These are phyloP conservation scores for Trametes coccinea DNA, from an alignment of 768 basidiomycete genomes.

Conservation along the genomic window DNA sequence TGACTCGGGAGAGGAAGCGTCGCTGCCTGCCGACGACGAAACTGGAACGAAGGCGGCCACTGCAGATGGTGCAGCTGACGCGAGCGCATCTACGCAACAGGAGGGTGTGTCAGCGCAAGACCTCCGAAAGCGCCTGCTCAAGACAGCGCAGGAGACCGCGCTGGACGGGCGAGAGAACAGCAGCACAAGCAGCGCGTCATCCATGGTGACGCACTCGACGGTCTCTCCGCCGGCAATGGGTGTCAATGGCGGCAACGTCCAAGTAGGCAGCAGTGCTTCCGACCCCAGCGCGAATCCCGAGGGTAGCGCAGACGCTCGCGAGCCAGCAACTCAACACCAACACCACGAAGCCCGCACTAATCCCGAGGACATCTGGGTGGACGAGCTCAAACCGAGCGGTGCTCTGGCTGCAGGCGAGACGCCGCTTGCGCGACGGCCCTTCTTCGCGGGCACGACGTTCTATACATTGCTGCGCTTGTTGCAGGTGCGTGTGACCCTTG, in stretches of 20 bases:
- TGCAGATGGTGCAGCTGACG: conserved; percentile 11
- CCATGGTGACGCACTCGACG: conserved; percentile 34
- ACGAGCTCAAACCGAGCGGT: conserved; percentile 36
- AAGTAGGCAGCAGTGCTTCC: not conserved
- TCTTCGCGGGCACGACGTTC: conserved; percentile 92
- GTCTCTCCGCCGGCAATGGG: conserved; percentile 34
- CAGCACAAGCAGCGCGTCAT: conserved; percentile 14
- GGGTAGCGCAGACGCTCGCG: not conserved
- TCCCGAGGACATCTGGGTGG: conserved; percentile 60
- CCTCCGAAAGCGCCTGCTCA: conserved; percentile 76
- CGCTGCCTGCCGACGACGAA: conserved; percentile 22
- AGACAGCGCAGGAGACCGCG: conserved; percentile 64
- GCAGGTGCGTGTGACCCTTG: conserved; percentile 61
- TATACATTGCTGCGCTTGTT: conserved; percentile 87
- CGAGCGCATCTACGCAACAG: conserved; percentile 31
- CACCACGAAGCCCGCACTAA: conserved; percentile 25
- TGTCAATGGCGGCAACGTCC: conserved; percentile 16
- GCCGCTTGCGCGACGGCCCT: conserved; percentile 46
- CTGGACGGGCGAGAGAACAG: conserved; percentile 18
- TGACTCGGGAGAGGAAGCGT: conserved; percentile 29
- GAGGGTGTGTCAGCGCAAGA: conserved; percentile 62
- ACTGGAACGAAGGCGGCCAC: conserved; percentile 27
- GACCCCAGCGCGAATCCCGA: conserved; percentile 12
- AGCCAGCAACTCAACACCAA: not conserved
- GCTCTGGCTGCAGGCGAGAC: conserved; percentile 27